These are phyloP conservation scores for Poronia punctata DNA, from an alignment of 495 filamentous ascomycete genomes.

Conservation along the genomic window DNA sequence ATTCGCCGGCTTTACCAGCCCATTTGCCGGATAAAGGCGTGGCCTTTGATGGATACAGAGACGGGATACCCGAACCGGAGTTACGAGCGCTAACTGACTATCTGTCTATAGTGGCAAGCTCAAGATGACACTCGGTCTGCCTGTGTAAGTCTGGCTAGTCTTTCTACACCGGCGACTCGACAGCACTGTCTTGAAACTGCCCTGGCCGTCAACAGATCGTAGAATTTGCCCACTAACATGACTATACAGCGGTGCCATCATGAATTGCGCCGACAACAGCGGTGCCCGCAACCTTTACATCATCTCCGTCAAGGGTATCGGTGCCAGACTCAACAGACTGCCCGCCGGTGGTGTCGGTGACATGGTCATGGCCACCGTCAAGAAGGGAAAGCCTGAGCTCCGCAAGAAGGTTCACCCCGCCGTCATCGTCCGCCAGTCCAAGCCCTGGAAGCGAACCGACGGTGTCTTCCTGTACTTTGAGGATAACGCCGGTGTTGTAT, in stretches of 20 bases:
- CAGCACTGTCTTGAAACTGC: background rate
- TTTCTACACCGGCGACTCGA: conserved; percentile 44
- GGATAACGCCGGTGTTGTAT: conserved; percentile 98
- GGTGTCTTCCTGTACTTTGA: conserved; percentile 99
- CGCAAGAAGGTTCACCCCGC: conserved; percentile 99
- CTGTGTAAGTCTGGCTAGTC: conserved; percentile 67
- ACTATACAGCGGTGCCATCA: conserved; percentile 69
- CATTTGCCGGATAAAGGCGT: too few species aligned
- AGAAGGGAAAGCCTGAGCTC: conserved; percentile 99
- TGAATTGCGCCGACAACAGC: conserved; percentile 98
- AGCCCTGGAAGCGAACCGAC: conserved; percentile 96
- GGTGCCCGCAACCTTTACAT: conserved; percentile 98
- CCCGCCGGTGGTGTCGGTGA: conserved; percentile 90
- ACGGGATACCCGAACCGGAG: background rate
- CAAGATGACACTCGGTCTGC: conserved; percentile 99
- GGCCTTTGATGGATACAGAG: too few species aligned
- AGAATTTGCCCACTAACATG: background rate
- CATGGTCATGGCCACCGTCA: conserved; percentile 99
- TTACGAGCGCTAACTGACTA: background rate
- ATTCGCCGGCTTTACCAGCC: background rate
- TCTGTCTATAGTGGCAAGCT: conserved; percentile 76
- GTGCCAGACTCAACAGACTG: conserved; percentile 92
- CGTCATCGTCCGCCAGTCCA: conserved; percentile 95
- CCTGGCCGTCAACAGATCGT: background rate
- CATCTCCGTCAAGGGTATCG: conserved; percentile 98